These are phyloP conservation scores for Zhuliangozyma parablackwelliae DNA, from an alignment of 1,139 yeast genomes.

Conservation along the genomic window DNA sequence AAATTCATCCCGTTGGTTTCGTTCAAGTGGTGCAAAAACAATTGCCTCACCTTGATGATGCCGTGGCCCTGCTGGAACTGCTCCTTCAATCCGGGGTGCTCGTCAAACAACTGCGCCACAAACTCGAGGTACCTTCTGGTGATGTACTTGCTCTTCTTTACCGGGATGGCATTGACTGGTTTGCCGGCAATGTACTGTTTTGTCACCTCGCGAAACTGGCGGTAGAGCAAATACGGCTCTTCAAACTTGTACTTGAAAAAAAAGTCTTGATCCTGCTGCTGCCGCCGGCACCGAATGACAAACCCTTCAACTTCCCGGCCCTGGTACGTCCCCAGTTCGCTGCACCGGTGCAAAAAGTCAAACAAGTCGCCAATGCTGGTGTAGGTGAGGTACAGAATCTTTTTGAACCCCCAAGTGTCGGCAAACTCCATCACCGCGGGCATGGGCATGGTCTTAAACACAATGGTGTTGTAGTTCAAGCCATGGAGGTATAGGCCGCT, in stretches of 20 bases:
- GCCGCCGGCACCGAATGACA: slow-evolving; percentile 71
- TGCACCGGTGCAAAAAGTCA: slow-evolving; percentile 50
- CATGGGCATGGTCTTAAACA: slow-evolving; percentile 64
- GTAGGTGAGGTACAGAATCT: slow-evolving; percentile 43
- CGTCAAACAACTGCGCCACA: slow-evolving; percentile 49
- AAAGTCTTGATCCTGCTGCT: slow-evolving; percentile 29
- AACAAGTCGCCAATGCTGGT: slow-evolving; percentile 39
- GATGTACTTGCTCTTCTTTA: slow-evolving; percentile 48
- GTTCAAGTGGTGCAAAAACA: slow-evolving; percentile 48
- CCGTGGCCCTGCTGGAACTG: slow-evolving; percentile 60
- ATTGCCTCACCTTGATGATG: slow-evolving; percentile 64
- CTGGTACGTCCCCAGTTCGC: slow-evolving; percentile 67
- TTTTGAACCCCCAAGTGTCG: slow-evolving; percentile 64
- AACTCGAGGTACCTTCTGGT: slow-evolving; percentile 68
- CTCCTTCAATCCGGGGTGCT: slow-evolving; percentile 40
- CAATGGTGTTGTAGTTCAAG: slow-evolving; percentile 61
- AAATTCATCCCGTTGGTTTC: slow-evolving; percentile 31
- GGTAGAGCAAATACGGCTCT: slow-evolving; percentile 87
- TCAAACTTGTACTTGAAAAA: slow-evolving; percentile 94
- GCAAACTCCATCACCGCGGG: slow-evolving; percentile 59
- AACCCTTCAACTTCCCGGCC: slow-evolving; percentile 86
- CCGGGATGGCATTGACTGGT: slow-evolving; percentile 35
- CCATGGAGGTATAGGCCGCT: slow-evolving; percentile 93
- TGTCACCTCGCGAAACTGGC: slow-evolving; percentile 89
- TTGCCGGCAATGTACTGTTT: slow-evolving; percentile 46